Evolutionary conservation across 768 basidiomycete genomes (phyloP), one percentile per base, ranked within the genome.

Genomic region (Pleurotus ostreatus): DNA sequence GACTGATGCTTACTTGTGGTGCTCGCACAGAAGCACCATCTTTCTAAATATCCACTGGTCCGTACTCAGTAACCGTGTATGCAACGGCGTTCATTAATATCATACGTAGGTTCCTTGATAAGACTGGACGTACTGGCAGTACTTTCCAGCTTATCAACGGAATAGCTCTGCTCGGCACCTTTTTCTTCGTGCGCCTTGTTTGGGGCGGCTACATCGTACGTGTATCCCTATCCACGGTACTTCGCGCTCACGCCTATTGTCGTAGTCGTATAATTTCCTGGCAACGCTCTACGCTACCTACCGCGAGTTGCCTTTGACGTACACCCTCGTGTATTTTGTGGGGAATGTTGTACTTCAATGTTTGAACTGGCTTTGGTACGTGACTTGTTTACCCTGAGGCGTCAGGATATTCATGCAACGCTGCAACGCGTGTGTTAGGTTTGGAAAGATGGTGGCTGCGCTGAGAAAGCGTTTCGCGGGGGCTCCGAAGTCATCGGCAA

Each of bases 31-130:
- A 72, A 89, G 86, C 72, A 95, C 93, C 0, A 81, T 93, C 57
- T 93, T 95, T 71, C 74, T 96, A 59, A 89, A 96, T 63, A 83
- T 90, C 55, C 91, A 94, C 60, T 94, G 92, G 92, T 92, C 61
- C 58, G 75, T 67, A 9, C 20, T 30, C 2, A 37, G 16, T 39
- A 22, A 12, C 4, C 26, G 37, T 55, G 25, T 41, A 3, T 7
- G 37, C 12, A 56, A 47, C 47, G 26, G 57, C 34, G 5, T 52
- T 12, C 5, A 56, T 49, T 22, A 30, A 39, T 47, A 26, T 45
- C 46, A 30, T 55, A 7, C 11, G 30, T 49, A 89, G 87, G 84
- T 86, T 86, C 69, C 66, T 93, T 59, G 90, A 92, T 68, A 92
- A 92, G 68, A 85, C 78, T 13, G 81, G 82, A 46, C 82, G 77